These are phyloP conservation scores for Alloteropsis semialata DNA, from an alignment of 176 grass and related monocot genomes.

Conservation along the genomic window DNA sequence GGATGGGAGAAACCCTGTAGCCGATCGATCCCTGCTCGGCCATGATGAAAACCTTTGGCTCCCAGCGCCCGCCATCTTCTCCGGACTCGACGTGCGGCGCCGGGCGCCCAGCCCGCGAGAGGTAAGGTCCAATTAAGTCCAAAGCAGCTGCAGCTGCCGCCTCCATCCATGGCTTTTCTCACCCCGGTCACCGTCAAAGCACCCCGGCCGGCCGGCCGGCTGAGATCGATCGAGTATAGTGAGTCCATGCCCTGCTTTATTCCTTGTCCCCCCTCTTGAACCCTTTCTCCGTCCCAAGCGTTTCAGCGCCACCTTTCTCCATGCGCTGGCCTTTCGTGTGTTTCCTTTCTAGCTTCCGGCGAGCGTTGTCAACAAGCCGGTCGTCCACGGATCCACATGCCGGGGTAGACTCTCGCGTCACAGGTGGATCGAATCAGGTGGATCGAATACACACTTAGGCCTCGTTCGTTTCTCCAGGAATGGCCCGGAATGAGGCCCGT, in stretches of 20 bases:
- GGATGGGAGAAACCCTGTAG: not conserved
- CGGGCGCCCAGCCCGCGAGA: not conserved
- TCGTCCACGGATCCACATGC: no score
- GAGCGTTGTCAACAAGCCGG: no score
- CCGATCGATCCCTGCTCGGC: not conserved
- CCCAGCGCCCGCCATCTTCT: not conserved
- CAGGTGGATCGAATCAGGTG: no score
- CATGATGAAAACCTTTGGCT: slow-evolving; percentile 18
- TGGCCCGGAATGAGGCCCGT: no score
- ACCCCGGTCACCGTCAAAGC: no score
- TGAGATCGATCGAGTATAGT: not conserved
- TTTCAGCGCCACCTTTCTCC: no score
- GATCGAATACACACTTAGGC: no score
- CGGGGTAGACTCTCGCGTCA: no score
- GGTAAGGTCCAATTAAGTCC: not conserved
- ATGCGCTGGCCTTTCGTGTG: no score
- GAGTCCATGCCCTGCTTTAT: not conserved
- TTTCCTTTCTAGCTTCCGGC: no score
- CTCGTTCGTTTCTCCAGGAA: no score
- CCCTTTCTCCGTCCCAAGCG: not conserved
- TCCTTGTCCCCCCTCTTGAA: not conserved
- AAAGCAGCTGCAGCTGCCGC: not conserved
- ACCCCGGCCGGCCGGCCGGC: no score
- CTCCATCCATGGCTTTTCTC: not conserved
- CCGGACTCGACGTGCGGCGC: not conserved